Base-by-base conservation (phyloP, 2,329 filamentous ascomycete species). In the Fusarium xyrophilum region DNA sequence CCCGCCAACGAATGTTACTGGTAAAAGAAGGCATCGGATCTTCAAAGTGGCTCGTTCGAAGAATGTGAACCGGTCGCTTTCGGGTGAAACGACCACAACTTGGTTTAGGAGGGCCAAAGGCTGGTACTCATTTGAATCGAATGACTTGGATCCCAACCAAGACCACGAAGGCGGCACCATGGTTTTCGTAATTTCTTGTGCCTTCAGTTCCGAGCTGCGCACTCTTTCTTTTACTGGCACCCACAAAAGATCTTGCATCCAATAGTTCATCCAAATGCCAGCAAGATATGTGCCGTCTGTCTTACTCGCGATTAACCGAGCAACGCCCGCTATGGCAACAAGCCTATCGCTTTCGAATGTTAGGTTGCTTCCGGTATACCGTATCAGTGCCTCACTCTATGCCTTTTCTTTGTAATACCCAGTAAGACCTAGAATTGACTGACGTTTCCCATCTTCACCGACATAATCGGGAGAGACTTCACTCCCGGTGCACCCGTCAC, bases 341-440 rank as follows among this genome's bases (percentile, higher is more conserved):
- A 47, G n/a, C 2, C 35, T 23, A 5, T 57, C 56, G 2, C n/a
- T 3, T 11, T 57, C 33, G 4, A 32, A 46, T 1, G 56, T 57
- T 1, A 60, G 0, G 5, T 28, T n/a, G 13, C 23, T 39, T 3
- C 0, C 0, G 0, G 52, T 57, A 33, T 60, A 60, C 6, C 23
- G 15, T 6, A 3, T 1, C 6, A n/a, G 40, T 13, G 15, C 5
- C 13, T 0, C 2, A 7, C 10, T 1, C 50, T 50, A 43, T 4
- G 15, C 13, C 1, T 0, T 5, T 7, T 14, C 10, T 12, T n/a
- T n/a, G n/a, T n/a, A n/a, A 4, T 0, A 0, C 14, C 27, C 27
- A 1, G 38, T 30, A 1, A 35, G 36, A n/a, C 32, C 9, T 0
- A 11, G 12, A 28, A 58, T 17, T 2, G 55, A 58, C 2, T 25